A percentile compares a stretch with the other conserved stretches of the same genome.
phyloP scores from a whole-genome alignment of 2,329 filamentous ascomycete species.

The Exophiala sideris region DNA sequence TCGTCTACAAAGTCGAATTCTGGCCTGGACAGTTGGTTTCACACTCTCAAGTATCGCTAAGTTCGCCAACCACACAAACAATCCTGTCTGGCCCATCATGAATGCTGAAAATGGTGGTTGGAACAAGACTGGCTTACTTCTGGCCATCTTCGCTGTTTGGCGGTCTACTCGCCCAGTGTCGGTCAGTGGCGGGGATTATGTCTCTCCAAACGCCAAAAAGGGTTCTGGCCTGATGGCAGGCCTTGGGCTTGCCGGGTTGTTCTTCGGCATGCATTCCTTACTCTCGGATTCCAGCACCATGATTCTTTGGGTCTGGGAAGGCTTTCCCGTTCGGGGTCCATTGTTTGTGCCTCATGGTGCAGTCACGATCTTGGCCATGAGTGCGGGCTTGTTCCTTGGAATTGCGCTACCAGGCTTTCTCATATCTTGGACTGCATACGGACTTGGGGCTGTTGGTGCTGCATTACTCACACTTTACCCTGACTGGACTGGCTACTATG shows the following conservation, averaged over 20 bases:
- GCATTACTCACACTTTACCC: slow-evolving; percentile 70
- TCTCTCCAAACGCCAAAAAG: slow-evolving; percentile 53
- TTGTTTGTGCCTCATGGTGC: slow-evolving; percentile 86
- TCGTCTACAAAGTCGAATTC: slow-evolving; percentile 75
- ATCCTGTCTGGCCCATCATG: slow-evolving; percentile 95
- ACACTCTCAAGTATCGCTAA: slow-evolving; percentile 84
- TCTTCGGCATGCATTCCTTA: slow-evolving; percentile 88
- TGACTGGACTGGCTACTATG: slow-evolving; percentile 88
- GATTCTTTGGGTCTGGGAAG: slow-evolving; percentile 98
- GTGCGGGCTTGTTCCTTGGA: slow-evolving; percentile 71
- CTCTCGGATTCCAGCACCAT: slow-evolving; percentile 97
- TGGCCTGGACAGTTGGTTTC: slow-evolving; percentile 77
- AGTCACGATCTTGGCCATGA: slow-evolving; percentile 83
- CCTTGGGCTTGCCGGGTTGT: slow-evolving; percentile 73
- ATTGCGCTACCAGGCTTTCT: slow-evolving; percentile 67
- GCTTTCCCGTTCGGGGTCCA: slow-evolving; percentile 85
- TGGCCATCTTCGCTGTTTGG: slow-evolving; percentile 73
- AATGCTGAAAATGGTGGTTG: slow-evolving; percentile 85
- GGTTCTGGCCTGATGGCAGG: slow-evolving; percentile 70
- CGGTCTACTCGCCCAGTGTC: slow-evolving; percentile 68
- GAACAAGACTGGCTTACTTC: slow-evolving; percentile 75
- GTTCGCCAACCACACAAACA: slow-evolving; percentile 91
- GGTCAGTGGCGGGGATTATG: slow-evolving; percentile 48
- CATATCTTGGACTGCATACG: slow-evolving; percentile 75
- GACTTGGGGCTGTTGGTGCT: slow-evolving; percentile 73